phyloP scores from a whole-genome alignment of 257 asterid species.

The Echium plantagineum region DNA sequence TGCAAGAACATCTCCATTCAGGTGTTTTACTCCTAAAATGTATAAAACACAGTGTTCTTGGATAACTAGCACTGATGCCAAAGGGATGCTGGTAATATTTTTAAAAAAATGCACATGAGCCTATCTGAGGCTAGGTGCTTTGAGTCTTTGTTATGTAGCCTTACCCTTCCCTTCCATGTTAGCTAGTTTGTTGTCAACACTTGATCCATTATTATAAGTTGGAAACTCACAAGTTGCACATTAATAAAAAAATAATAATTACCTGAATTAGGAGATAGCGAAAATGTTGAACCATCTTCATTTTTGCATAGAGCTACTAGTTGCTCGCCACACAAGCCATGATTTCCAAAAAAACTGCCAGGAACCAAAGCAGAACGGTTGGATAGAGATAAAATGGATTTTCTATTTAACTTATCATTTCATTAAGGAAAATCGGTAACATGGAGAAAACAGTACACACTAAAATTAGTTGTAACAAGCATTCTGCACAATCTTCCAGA shows the following conservation, averaged over 20 bases:
- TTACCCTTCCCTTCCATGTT: no score
- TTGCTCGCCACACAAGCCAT: slow-evolving; percentile 73
- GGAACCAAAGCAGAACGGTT: background rate
- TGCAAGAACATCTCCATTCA: no score
- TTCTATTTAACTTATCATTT: background rate
- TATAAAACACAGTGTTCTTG: no score
- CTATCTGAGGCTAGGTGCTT: no score
- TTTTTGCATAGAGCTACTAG: slow-evolving; percentile 40
- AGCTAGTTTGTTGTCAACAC: no score
- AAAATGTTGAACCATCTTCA: slow-evolving; percentile 29
- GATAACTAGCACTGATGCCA: no score
- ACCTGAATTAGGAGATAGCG: slow-evolving; percentile 48
- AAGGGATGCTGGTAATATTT: no score
- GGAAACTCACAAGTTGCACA: background rate
- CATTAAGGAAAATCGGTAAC: background rate
- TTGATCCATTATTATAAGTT: no score
- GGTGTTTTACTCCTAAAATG: no score
- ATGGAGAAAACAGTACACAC: background rate
- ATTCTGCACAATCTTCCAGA: background rate
- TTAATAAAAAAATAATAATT: slow-evolving; percentile 4
- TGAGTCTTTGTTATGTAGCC: no score
- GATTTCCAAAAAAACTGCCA: slow-evolving; percentile 78
- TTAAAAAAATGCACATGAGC: no score
- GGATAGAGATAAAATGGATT: background rate
- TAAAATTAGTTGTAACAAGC: background rate